Conservation (phyloP, 495 filamentous ascomycete genomes). For the Aeminium ludgeri region DNA sequence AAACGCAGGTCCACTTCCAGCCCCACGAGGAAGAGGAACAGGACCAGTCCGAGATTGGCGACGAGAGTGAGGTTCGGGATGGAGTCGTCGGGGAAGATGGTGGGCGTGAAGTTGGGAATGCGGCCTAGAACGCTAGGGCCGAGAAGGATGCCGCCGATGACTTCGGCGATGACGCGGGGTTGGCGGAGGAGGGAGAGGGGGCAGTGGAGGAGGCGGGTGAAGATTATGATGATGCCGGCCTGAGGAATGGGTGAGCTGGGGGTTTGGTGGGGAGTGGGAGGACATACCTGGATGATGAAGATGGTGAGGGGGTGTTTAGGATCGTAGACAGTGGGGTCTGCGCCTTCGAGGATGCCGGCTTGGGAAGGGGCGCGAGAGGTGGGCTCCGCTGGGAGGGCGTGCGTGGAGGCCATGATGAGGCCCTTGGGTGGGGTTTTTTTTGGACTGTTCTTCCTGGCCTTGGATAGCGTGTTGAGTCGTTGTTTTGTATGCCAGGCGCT, state of each 20-base stretch:
- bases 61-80: slow-evolving; percentile 64
- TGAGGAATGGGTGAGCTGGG: slow-evolving; percentile 23
- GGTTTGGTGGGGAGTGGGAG: slow-evolving; percentile 2
- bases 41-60: slow-evolving; percentile 75
- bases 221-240: slow-evolving; percentile 77
- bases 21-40: slow-evolving; percentile 87
- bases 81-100: slow-evolving; percentile 60
- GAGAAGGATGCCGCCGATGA: slow-evolving; percentile 80
- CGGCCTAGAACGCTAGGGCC: slow-evolving; percentile 76
- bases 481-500: too few species aligned
- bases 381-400: too few species aligned
- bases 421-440: too few species aligned
- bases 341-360: slow-evolving; percentile 59
- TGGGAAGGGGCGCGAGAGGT: slow-evolving; percentile 38
- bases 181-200: slow-evolving; percentile 78
- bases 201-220: slow-evolving; percentile 68
- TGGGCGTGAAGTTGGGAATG: slow-evolving; percentile 59
- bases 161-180: slow-evolving; percentile 88
- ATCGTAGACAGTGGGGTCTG: slow-evolving; percentile 55
- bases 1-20: slow-evolving; percentile 85
- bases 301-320: slow-evolving; percentile 71
- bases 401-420: too few species aligned
- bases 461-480: too few species aligned
- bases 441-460: too few species aligned
- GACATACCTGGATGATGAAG: slow-evolving; percentile 76